Percentiles rank a stretch among this genome's conserved stretches.
Conservation (phyloP, 306 rosid species). For the Rosa lucieae region DNA sequence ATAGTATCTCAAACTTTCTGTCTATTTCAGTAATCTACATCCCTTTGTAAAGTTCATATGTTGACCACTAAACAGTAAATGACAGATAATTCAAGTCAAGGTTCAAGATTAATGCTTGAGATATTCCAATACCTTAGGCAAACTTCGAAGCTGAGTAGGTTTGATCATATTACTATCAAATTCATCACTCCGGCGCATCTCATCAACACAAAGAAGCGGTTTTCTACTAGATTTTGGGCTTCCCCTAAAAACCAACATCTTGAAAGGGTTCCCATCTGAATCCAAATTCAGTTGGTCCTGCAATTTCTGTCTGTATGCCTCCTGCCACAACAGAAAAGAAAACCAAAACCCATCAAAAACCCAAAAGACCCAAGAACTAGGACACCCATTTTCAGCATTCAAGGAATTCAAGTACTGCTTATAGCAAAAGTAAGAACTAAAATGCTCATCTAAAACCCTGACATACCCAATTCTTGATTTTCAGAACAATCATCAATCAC, state of each 20-base stretch:
- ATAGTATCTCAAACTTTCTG: background rate
- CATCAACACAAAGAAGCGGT: conserved; percentile 54
- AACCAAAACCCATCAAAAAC: background rate
- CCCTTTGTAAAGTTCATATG: background rate
- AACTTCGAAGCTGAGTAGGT: conserved; percentile 29
- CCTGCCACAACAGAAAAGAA: conserved; percentile 36
- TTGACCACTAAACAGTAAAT: background rate
- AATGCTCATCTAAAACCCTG: background rate
- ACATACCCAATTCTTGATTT: conserved; percentile 5
- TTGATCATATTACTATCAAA: conserved; percentile 27
- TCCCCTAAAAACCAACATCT: conserved; percentile 79
- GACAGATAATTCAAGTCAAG: conserved; percentile 5
- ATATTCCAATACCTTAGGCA: conserved; percentile 53
- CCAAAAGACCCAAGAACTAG: background rate
- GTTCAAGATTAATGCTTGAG: background rate
- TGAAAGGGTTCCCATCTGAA: conserved; percentile 73
- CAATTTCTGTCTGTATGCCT: conserved; percentile 51
- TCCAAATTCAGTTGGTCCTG: conserved; percentile 55
- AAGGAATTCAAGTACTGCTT: background rate
- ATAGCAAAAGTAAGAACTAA: background rate
- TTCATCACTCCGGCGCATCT: conserved; percentile 55
- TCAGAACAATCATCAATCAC: background rate
- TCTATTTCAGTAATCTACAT: background rate
- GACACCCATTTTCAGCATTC: background rate
- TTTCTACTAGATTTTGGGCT: conserved; percentile 68